Conservation (phyloP, 2,329 filamentous ascomycete species). For the Aspergillus ustus region DNA sequence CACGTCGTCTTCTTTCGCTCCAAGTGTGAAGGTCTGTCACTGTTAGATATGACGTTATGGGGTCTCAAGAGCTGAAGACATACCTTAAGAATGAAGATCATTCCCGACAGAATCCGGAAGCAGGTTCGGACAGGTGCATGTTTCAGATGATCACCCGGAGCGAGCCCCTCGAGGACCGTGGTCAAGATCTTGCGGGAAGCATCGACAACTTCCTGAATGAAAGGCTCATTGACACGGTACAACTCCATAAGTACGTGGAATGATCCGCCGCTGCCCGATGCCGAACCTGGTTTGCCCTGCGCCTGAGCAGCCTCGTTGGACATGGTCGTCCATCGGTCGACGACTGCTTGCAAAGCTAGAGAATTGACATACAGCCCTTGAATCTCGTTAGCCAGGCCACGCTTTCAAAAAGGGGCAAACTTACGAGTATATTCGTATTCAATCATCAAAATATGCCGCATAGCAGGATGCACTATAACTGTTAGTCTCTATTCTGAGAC, state of each 20-base stretch:
- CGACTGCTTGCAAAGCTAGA: conserved; percentile 88
- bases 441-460: conserved; percentile 80
- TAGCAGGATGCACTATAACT: conserved; percentile 57
- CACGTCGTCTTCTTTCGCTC: conserved; percentile 66
- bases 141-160: conserved; percentile 62
- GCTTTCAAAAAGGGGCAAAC: conserved; percentile 22
- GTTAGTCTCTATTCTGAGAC: conserved; percentile 26
- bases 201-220: conserved; percentile 66
- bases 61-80: conserved; percentile 10
- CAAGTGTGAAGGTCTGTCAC: conserved; percentile 62
- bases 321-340: conserved; percentile 86
- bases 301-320: conserved; percentile 44
- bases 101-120: conserved; percentile 67
- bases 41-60: conserved; percentile 10
- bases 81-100: conserved; percentile 68
- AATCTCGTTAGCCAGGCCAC: conserved; percentile 20
- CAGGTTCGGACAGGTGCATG: conserved; percentile 68
- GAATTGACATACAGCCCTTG: conserved; percentile 82
- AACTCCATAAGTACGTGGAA: conserved; percentile 49
- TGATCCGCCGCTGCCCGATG: conserved; percentile 38
- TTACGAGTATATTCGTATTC: conserved; percentile 92
- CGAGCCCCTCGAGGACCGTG: conserved; percentile 62
- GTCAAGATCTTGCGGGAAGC: conserved; percentile 65
- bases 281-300: conserved; percentile 32
- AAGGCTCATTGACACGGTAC: conserved; percentile 64